Percentiles rank a stretch among this genome's conserved stretches.
Evolutionary conservation across 208 protist genomes (phyloP).

Genomic region (Wallacemonas sp.): DNA sequence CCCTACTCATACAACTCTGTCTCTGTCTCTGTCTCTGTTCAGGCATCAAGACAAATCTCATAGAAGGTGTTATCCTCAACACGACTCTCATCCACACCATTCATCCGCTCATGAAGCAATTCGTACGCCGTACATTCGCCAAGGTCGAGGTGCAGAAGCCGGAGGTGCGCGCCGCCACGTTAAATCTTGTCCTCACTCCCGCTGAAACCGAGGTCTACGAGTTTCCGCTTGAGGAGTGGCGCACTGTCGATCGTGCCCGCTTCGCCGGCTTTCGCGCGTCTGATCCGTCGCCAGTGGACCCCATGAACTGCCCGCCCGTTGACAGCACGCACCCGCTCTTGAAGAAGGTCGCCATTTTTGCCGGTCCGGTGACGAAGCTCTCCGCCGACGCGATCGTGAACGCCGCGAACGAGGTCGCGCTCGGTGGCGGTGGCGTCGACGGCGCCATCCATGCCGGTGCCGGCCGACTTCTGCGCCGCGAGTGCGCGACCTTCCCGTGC

Average conservation of each 20-base stretch:
- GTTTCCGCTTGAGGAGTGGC: conserved; percentile 39
- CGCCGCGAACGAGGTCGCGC: conserved; percentile 64
- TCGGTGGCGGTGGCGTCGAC: conserved; percentile 84
- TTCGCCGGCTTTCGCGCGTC: conserved; percentile 24
- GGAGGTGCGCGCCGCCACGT: conserved; percentile 20
- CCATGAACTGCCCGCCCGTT: conserved; percentile 18
- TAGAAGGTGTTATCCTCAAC: too few species aligned
- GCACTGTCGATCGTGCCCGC: conserved; percentile 15
- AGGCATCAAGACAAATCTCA: too few species aligned
- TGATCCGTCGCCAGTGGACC: conserved; percentile 16
- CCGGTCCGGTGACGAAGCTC: conserved; percentile 53
- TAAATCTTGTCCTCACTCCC: conserved; percentile 26
- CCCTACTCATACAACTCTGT: too few species aligned
- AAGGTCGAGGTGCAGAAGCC: background rate
- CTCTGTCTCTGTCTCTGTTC: too few species aligned
- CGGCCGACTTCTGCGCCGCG: conserved; percentile 53
- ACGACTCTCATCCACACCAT: too few species aligned
- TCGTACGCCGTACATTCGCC: background rate
- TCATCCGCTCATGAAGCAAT: too few species aligned
- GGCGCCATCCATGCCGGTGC: conserved; percentile 77
- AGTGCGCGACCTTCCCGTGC: conserved; percentile 50
- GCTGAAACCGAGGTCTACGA: conserved; percentile 33
- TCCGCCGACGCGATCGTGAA: conserved; percentile 83
- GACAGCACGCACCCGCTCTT: conserved; percentile 28
- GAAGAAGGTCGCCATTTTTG: conserved; percentile 34